Evolutionary conservation across 1,284 basidiomycete genomes (phyloP), one percentile per base, ranked within the genome.

Genomic region (Ceratobasidium sp.): DNA sequence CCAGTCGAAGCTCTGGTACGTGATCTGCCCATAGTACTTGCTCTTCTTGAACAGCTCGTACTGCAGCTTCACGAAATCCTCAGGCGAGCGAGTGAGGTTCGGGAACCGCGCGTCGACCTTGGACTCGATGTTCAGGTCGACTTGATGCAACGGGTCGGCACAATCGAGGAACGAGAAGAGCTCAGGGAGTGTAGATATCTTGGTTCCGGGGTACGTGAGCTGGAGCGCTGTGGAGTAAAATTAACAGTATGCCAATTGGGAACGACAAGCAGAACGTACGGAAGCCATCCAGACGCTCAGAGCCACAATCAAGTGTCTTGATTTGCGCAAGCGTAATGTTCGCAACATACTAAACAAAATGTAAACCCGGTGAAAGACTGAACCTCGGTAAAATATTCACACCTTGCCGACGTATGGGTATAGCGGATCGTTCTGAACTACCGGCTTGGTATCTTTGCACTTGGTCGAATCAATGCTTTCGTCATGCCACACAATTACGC

Each of bases 1-100:
- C 92, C 92, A 93, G 81, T 93, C 92, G 80, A 93, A 93, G 81
- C 91, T 93, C 85, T 93, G 91, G 81, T 90, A 93, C 91, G 90
- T 92, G 80, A 93, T 92, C 12, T 88, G 86, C 38, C 86, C 81
- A 50, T 85, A 85, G 82, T 93, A 93, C 28, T 87, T 86, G 78
- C 91, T 93, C 13, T 83, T 84, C 44, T 84, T 80, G 81, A 93
- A 93, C 46, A 88, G 83, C 10, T 86, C 87, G 81, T 91, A 86
- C 81, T 93, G 92, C 54, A 86, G 87, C 76, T 85, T 84, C 13
- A 93, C 93, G 82, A 95, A 95, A 77, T 91, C 90, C 28, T 90
- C 85, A 1, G 91, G 90, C 12, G 85, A 83, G n/a, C 86, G 85
- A 9, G 94, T 94, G 62, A 86, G 84, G 81, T 91, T 89, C 12